phyloP scores from a whole-genome alignment of 1,139 yeast species.

The Geotrichum candidum region DNA sequence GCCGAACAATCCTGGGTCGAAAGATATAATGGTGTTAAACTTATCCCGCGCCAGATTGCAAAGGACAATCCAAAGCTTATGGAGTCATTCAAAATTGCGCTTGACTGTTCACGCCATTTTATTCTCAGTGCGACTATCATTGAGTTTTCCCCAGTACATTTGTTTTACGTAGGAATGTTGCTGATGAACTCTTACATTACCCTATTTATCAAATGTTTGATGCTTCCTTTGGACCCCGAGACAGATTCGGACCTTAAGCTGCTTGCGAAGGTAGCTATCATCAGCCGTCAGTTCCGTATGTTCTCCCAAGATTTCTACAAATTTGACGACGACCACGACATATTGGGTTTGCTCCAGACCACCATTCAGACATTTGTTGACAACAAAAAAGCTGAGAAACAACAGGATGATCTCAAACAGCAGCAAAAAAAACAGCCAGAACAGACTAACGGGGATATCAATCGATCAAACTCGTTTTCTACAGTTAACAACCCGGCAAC shows the following conservation, averaged over 20 bases:
- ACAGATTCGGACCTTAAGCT: constrained; percentile 25
- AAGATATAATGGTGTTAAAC: constrained; percentile 12
- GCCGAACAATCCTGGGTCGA: constrained; percentile 11
- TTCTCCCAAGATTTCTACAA: background rate
- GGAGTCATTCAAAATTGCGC: constrained; percentile 24
- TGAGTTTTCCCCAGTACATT: background rate
- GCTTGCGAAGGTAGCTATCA: constrained; percentile 18
- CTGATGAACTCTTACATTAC: constrained; percentile 26
- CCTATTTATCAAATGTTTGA: constrained; percentile 27
- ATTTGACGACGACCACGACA: background rate
- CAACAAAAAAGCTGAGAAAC: background rate
- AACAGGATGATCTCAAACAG: background rate
- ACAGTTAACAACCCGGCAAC: background rate
- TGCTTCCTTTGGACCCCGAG: constrained; percentile 25
- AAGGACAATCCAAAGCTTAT: constrained; percentile 22
- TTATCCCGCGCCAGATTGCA: constrained; percentile 7
- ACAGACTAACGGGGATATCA: background rate
- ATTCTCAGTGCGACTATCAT: constrained; percentile 15
- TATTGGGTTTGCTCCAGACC: background rate
- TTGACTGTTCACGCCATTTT: constrained; percentile 24
- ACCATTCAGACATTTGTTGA: constrained; percentile 1
- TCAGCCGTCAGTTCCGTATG: background rate
- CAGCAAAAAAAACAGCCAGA: background rate
- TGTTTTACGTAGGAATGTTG: constrained; percentile 20
- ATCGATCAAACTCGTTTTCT: background rate